A percentile compares a stretch with the other conserved stretches of the same genome.
Evolutionary conservation across 257 asterid genomes (phyloP).

Genomic region (Salvia rosmarinus): DNA sequence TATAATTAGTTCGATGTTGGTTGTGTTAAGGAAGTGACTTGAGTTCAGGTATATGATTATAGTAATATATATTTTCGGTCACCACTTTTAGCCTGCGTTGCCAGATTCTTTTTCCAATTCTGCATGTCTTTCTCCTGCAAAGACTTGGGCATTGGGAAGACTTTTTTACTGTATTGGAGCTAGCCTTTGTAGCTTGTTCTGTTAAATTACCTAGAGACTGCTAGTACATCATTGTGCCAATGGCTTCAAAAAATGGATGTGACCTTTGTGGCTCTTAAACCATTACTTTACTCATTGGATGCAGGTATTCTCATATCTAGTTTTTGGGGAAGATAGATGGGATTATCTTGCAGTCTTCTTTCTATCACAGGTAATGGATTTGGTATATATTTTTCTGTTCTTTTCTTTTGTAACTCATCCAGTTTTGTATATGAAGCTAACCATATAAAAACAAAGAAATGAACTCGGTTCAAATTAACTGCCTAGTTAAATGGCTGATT

Average conservation of each 20-base stretch:
- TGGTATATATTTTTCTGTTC: neutral
- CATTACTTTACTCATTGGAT: constrained; percentile 37
- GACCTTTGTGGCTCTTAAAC: constrained; percentile 11
- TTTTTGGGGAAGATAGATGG: constrained; percentile 64
- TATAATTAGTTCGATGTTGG: neutral
- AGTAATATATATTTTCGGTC: constrained; percentile 17
- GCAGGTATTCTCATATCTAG: constrained; percentile 71
- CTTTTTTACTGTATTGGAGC: constrained; percentile 6
- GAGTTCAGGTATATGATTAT: constrained; percentile 14
- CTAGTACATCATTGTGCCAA: neutral
- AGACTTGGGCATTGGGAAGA: neutral
- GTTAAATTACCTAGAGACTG: constrained; percentile 2
- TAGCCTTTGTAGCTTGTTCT: constrained; percentile 4
- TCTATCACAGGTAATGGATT: constrained; percentile 66
- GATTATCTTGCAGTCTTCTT: constrained; percentile 65
- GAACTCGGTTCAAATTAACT: constrained; percentile 7
- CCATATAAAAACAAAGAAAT: constrained; percentile 15
- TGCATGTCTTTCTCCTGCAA: constrained; percentile 16
- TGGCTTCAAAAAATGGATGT: neutral
- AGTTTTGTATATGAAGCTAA: constrained; percentile 26
- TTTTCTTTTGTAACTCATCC: constrained; percentile 13
- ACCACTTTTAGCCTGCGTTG: neutral
- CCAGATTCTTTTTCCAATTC: neutral
- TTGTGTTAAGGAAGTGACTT: constrained; percentile 21
- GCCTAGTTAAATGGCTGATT: neutral